These are phyloP conservation scores for Pugionium cornutum DNA, from an alignment of 345 rosid species.

Conservation along the genomic window DNA sequence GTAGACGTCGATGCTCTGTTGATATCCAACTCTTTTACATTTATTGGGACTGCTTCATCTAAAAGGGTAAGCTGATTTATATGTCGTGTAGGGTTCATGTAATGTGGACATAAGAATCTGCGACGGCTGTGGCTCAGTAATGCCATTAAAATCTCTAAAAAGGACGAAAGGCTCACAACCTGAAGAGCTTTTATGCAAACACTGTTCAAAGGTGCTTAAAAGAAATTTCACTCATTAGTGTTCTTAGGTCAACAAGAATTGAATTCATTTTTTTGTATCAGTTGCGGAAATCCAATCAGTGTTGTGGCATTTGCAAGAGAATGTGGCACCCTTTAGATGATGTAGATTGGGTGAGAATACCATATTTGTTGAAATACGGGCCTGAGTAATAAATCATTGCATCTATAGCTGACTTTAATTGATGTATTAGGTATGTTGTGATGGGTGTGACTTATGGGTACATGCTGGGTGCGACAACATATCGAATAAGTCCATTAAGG, in stretches of 20 bases:
- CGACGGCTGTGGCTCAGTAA: conserved; percentile 64
- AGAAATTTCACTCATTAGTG: conserved; percentile 30
- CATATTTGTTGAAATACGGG: conserved; percentile 15
- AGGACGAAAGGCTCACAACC: conserved; percentile 47
- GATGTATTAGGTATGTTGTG: conserved; percentile 82
- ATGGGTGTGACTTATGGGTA: conserved; percentile 95
- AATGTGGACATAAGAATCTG: conserved; percentile 55
- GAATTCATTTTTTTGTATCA: conserved; percentile 41
- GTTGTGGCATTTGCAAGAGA: conserved; percentile 94
- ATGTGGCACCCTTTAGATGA: conserved; percentile 89
- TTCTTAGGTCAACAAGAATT: conserved; percentile 10
- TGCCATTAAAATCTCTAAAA: conserved; percentile 64
- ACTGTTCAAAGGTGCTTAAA: conserved; percentile 70
- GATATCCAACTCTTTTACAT: conserved; percentile 1
- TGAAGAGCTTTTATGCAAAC: conserved; percentile 65
- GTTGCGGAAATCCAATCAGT: conserved; percentile 78
- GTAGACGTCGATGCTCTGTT: too few relatives aligned
- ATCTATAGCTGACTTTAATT: conserved; percentile 36
- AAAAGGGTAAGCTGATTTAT: conserved; percentile 24
- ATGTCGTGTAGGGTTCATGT: conserved; percentile 50
- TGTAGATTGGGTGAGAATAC: conserved; percentile 84
- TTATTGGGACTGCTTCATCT: conserved; percentile 1
- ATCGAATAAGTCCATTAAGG: conserved; percentile 60
- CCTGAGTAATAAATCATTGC: conserved; percentile 1
- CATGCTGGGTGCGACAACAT: conserved; percentile 93